Evolutionary conservation across 495 filamentous ascomycete genomes (phyloP), one percentile per base, ranked within the genome.

Genomic region (Penicillium longicatenatum): DNA sequence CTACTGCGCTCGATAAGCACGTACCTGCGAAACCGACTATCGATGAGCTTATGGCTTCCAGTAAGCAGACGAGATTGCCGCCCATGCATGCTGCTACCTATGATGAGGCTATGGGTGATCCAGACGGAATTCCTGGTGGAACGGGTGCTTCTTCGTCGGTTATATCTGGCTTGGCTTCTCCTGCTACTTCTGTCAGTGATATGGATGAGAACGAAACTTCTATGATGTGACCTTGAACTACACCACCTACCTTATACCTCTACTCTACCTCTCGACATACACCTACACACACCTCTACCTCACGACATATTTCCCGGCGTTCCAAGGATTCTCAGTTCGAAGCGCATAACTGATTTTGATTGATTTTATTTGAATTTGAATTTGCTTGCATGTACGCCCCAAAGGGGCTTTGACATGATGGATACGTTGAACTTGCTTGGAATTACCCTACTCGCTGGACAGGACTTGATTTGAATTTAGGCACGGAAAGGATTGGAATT

Each of bases 11-110:
- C n/a, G 73, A 78, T n/a, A 70, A 74, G 37, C 71, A 75, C 19
- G 74, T 82, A 12, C 79, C 80, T 6, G 61, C 64, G 17, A 82
- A 82, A 55, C 79, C 79, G 6, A 70, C 70, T 12, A 79, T 80
- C 52, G 75, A 75, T 14, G 79, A 81, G 54, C 58, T 82, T n/a
- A 79, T 79, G 74, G 71, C 73, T 14, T 68, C 63, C n/a, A 49
- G 70, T 3, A 78, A 77, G 57, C 64, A 70, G 12, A 60, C 64
- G 7, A 61, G 64, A 3, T 50, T 63, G 21, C 54, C 57, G 1
- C 29, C 44, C 6, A 53, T 50, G 7, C 16, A 48, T 5, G 45
- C 50, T 6, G 54, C 20, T 2, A 57, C 61, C 0, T 70, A 70
- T n/a, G 67, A 70, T 4, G 67, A 67, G 11, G 59, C 59, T 1